These are phyloP conservation scores for Ustulina deusta DNA, from an alignment of 2,329 filamentous ascomycete genomes.

Conservation along the genomic window DNA sequence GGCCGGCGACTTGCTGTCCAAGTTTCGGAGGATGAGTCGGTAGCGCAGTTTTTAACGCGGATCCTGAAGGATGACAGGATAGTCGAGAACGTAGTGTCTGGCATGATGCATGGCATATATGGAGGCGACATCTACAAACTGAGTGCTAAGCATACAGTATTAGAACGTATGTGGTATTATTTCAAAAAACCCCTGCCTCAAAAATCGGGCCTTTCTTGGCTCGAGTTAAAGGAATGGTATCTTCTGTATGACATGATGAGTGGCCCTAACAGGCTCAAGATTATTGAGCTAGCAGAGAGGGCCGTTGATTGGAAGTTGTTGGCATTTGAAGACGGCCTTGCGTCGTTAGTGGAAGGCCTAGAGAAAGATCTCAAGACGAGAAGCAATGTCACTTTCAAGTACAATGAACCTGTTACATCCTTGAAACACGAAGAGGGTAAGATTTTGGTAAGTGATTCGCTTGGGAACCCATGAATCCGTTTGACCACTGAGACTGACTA, in stretches of 20 bases:
- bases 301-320: conserved; percentile 54
- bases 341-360: conserved; percentile 68
- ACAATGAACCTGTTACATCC: conserved; percentile 60
- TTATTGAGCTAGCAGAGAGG: conserved; percentile 48
- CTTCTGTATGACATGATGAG: conserved; percentile 44
- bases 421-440: conserved; percentile 56
- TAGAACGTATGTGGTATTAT: conserved; percentile 63
- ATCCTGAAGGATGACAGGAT: conserved; percentile 64
- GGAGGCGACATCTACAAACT: conserved; percentile 88
- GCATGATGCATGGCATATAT: conserved; percentile 87
- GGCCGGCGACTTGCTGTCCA: too few species aligned
- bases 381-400: conserved; percentile 71
- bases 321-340: conserved; percentile 70
- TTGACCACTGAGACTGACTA: conserved; percentile 11
- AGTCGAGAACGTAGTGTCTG: conserved; percentile 80
- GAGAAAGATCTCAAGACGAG: conserved; percentile 61
- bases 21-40: conserved; percentile 70
- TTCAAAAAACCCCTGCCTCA: conserved; percentile 33
- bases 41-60: conserved; percentile 74
- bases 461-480: background rate
- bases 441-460: conserved; percentile 56
- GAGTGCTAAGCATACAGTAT: conserved; percentile 75
- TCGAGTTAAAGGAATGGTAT: conserved; percentile 41
- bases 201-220: background rate
- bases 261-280: conserved; percentile 38